phyloP scores from a whole-genome alignment of 2,329 filamentous ascomycete genomes.

The Fusarium armeniacum region DNA sequence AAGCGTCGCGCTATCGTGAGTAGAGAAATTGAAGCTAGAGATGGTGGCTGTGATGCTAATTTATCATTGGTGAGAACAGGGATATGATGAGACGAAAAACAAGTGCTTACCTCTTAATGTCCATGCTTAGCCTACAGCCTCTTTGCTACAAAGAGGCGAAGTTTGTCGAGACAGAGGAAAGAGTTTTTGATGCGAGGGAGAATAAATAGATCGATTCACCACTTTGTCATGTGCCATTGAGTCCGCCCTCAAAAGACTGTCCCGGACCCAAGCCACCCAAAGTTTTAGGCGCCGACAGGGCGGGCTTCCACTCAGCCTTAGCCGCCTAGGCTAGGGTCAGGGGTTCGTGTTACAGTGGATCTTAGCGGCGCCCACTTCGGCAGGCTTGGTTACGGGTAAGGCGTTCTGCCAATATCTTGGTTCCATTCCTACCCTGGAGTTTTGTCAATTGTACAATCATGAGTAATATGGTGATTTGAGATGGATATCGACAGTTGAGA shows the following conservation, averaged over 20 bases:
- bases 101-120: constrained; percentile 7
- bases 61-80: neutral
- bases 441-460: neutral
- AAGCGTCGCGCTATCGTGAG: neutral
- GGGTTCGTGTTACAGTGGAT: constrained; percentile 1
- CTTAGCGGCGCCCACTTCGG: neutral
- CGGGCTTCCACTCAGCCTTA: constrained; percentile 1
- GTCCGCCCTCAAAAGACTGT: too few species aligned
- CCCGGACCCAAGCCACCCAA: neutral
- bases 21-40: constrained; percentile 17
- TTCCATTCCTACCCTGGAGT: neutral
- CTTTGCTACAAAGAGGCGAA: neutral
- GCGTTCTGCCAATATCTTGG: constrained; percentile 9
- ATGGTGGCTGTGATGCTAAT: neutral
- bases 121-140: neutral
- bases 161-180: neutral
- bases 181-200: neutral
- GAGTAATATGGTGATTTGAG: neutral
- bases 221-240: neutral
- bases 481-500: neutral
- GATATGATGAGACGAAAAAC: neutral
- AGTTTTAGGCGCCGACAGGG: neutral
- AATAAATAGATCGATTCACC: neutral
- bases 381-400: constrained; percentile 25
- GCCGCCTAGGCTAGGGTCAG: neutral